A percentile compares a stretch with the other conserved stretches of the same genome.
These are phyloP conservation scores for Agaricus subrufescens DNA, from an alignment of 768 basidiomycete genomes.

Conservation along the genomic window DNA sequence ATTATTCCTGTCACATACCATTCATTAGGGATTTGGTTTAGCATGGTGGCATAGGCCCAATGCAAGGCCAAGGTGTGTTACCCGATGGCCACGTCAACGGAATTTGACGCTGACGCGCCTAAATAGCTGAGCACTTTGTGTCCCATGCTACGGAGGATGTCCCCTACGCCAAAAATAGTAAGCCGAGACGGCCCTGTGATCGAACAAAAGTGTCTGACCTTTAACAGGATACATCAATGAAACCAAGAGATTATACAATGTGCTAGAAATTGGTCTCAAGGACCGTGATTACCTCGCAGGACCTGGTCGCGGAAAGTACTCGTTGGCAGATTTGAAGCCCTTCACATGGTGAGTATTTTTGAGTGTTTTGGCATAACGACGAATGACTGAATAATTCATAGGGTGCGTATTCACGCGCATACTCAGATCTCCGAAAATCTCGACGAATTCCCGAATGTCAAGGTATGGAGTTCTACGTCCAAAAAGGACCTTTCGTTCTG, in stretches of 20 bases:
- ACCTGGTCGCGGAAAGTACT: conserved; percentile 60
- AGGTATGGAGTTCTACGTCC: conserved; percentile 27
- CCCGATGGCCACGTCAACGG: background rate
- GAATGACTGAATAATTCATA: conserved; percentile 16
- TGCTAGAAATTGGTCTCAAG: conserved; percentile 70
- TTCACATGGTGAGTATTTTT: conserved; percentile 47
- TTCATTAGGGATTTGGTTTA: conserved; percentile 18
- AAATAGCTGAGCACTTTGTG: conserved; percentile 64
- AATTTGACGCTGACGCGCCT: background rate
- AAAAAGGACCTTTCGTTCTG: background rate
- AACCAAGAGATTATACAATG: conserved; percentile 75
- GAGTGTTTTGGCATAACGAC: background rate
- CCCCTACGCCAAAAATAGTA: conserved; percentile 64
- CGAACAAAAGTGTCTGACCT: background rate
- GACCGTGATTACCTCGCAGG: conserved; percentile 82
- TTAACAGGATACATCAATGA: conserved; percentile 69
- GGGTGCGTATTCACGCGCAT: conserved; percentile 47
- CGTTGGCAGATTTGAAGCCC: conserved; percentile 69
- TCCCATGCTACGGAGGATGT: conserved; percentile 59
- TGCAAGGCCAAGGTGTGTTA: conserved; percentile 64
- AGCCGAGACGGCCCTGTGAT: conserved; percentile 16
- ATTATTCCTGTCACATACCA: background rate
- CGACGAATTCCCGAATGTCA: conserved; percentile 60
- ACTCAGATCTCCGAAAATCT: conserved; percentile 48
- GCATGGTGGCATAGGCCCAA: conserved; percentile 84